Percentiles rank a stretch among this genome's conserved stretches.
These are phyloP conservation scores for Endocalyx cinctus DNA, from an alignment of 2,329 filamentous ascomycete species.

Conservation along the genomic window DNA sequence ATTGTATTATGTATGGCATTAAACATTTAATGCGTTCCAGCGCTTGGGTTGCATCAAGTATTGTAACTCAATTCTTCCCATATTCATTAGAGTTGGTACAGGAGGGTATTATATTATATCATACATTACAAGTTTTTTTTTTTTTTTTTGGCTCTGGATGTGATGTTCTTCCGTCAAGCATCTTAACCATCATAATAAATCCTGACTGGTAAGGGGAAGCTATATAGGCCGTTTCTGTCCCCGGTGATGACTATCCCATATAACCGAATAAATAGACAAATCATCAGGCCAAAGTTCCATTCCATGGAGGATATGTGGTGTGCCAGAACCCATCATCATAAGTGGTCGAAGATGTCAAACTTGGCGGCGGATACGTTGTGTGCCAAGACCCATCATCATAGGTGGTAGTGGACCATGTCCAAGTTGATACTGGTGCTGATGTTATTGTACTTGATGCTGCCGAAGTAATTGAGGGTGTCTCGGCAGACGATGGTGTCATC, in stretches of 20 bases:
- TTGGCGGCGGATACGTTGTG: conserved; percentile 41
- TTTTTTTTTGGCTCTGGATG: too few species aligned
- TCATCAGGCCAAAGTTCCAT: conserved; percentile 28
- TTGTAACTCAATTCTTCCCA: background rate
- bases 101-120: background rate
- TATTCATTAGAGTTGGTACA: background rate
- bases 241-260: too few species aligned
- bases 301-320: conserved; percentile 41
- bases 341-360: conserved; percentile 29
- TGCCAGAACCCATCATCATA: conserved; percentile 43
- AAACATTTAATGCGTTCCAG: background rate
- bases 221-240: too few species aligned
- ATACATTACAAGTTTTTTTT: background rate
- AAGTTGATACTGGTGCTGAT: conserved; percentile 9
- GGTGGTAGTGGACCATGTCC: conserved; percentile 16
- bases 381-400: conserved; percentile 43
- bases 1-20: too few species aligned
- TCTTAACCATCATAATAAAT: too few species aligned
- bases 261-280: conserved; percentile 3
- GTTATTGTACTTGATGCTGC: too few species aligned
- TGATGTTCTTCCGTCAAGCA: too few species aligned
- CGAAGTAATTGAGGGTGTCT: too few species aligned
- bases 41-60: background rate
- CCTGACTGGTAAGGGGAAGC: background rate
- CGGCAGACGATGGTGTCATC: too few species aligned